Evolutionary conservation across 2,329 filamentous ascomycete species (phyloP), one percentile per base, ranked within the genome.

Genomic region (Seiridium cupressi): DNA sequence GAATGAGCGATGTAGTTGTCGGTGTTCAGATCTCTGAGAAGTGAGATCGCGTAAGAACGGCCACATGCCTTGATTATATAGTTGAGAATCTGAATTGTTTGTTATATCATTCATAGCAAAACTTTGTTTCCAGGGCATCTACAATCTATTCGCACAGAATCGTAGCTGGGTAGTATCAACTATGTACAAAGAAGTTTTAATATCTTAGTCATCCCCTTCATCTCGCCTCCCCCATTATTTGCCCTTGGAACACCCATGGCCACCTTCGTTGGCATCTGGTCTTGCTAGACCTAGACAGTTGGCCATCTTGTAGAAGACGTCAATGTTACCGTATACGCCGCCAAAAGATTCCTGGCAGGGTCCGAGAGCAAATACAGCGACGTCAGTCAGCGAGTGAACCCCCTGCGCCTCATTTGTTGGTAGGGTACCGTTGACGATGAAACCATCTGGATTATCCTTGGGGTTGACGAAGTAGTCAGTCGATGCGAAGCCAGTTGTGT

Each of bases 271-370:
- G 18, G 59, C 61, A 31, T 69, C 65, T 3, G 70, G 67, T 11
- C 75, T 70, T 2, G 66, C 77, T 47, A 89, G 74, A 51, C 89
- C 89, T 58, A 91, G 76, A 68, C 88, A 91, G 65, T 81, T 81
- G 11, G 89, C 86, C 70, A 92, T 90, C 73, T 88, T 87, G 76
- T 87, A 92, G 68, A 92, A 92, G 64, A 92, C 79, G 63, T 92
- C 89, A 51, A 91, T 83, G 70, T 87, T 90, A 73, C 80, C 86
- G 65, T 87, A 91, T 3, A 88, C 84, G 59, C 90, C 89, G 4
- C 87, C 85, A 71, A 95, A 95, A 11, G 83, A 76, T 68, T 91
- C 88, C 73, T 92, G 88, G 77, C 91, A 94, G 5, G 91, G 91
- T 0, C 91, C 91, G 78, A 84, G 83, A 1, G 90, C 89, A 68